These are phyloP conservation scores for Russula sp. DNA, from an alignment of 768 basidiomycete genomes.

Conservation along the genomic window DNA sequence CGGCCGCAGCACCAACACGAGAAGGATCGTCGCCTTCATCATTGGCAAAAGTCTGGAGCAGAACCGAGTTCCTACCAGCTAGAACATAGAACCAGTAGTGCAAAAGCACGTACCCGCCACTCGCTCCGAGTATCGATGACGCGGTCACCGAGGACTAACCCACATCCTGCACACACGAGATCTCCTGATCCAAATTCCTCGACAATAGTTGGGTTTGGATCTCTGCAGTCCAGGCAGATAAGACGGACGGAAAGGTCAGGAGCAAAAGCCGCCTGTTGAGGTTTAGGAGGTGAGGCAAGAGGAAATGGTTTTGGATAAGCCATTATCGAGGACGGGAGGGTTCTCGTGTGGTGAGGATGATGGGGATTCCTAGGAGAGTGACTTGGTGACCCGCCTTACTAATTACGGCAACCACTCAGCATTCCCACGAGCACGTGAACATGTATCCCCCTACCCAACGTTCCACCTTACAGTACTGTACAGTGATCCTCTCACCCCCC, in stretches of 20 bases:
- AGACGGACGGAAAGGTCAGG: constrained; percentile 83
- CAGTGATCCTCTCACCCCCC: too few species aligned
- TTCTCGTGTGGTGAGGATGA: too few species aligned
- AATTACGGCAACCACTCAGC: too few species aligned
- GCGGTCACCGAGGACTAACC: constrained; percentile 90
- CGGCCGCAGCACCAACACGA: constrained; percentile 95
- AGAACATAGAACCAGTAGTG: constrained; percentile 15
- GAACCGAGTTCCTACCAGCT: constrained; percentile 19
- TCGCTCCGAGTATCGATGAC: constrained; percentile 97
- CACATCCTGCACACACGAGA: constrained; percentile 90
- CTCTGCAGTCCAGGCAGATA: constrained; percentile 93
- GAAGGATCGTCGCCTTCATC: constrained; percentile 99
- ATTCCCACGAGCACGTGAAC: too few species aligned
- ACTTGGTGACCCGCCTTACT: too few species aligned
- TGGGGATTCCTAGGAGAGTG: too few species aligned
- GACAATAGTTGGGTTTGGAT: constrained; percentile 88
- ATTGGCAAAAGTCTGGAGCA: constrained; percentile 91
- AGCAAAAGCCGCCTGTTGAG: constrained; percentile 54
- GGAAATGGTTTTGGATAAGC: constrained; percentile 56
- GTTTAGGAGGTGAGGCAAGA: constrained; percentile 53
- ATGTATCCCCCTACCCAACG: too few species aligned
- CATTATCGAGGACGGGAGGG: constrained; percentile 5
- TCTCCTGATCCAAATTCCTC: constrained; percentile 98
- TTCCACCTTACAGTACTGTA: too few species aligned
- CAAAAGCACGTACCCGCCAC: constrained; percentile 73